phyloP scores from a whole-genome alignment of 306 rosid genomes.

The Dryas octopetala region DNA sequence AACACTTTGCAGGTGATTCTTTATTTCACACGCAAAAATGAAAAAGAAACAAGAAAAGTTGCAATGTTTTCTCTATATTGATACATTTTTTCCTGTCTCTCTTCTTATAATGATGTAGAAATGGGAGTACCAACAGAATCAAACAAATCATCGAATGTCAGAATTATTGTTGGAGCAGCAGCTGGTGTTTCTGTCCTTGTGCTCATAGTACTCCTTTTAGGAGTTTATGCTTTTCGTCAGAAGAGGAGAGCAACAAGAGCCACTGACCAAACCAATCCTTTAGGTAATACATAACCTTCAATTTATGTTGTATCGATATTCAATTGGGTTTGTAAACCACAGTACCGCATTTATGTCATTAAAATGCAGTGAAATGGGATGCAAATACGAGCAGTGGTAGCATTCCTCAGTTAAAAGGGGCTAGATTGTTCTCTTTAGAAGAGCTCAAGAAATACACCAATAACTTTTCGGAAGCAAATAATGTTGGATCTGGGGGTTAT shows the following conservation, averaged over 20 bases:
- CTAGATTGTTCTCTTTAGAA: constrained; percentile 63
- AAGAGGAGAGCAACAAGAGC: constrained; percentile 48
- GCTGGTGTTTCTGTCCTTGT: constrained; percentile 56
- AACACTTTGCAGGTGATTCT: too few species aligned
- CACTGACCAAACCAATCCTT: constrained; percentile 39
- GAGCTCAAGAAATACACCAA: constrained; percentile 63
- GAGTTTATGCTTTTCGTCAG: constrained; percentile 47
- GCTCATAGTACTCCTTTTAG: constrained; percentile 43
- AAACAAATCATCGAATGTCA: constrained; percentile 29
- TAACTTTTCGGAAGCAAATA: constrained; percentile 47
- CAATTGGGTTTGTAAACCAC: too few species aligned
- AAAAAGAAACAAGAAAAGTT: background rate
- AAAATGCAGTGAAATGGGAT: constrained; percentile 51
- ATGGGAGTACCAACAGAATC: background rate
- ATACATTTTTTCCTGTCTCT: constrained; percentile 6
- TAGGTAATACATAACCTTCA: constrained; percentile 25
- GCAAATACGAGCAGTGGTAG: constrained; percentile 32
- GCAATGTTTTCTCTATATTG: background rate
- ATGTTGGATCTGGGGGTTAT: constrained; percentile 73
- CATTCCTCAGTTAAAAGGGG: constrained; percentile 61
- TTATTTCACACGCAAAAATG: too few species aligned
- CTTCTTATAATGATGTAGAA: background rate
- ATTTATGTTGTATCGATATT: background rate
- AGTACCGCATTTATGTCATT: constrained; percentile 15
- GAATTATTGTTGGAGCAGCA: constrained; percentile 52